Conservation (phyloP, 1,284 basidiomycete genomes). For the Moniliella sp. region DNA sequence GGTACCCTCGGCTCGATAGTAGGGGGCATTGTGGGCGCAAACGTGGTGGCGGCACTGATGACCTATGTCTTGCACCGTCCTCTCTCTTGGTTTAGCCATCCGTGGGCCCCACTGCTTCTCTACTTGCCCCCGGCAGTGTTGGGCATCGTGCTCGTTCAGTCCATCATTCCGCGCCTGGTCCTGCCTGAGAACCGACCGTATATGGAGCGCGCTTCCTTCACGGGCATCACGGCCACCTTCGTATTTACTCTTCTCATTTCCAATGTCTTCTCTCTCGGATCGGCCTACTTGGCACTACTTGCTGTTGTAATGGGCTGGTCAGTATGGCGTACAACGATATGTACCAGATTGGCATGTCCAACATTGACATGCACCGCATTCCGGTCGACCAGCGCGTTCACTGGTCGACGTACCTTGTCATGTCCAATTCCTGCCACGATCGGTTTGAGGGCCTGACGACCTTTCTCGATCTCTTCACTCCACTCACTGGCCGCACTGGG, state of each 20-base stretch:
- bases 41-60: constrained; percentile 55
- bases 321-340: constrained; percentile 19
- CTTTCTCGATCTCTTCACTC: constrained; percentile 61
- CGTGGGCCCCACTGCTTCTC: constrained; percentile 50
- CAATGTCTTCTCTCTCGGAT: constrained; percentile 49
- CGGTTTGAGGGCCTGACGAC: constrained; percentile 47
- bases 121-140: constrained; percentile 50
- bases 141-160: constrained; percentile 44
- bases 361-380: constrained; percentile 12
- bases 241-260: constrained; percentile 27
- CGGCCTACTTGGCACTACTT: constrained; percentile 48
- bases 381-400: constrained; percentile 20
- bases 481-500: constrained; percentile 46
- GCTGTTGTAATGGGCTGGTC: constrained; percentile 39
- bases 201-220: constrained; percentile 20
- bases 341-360: constrained; percentile 11
- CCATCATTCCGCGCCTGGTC: constrained; percentile 44
- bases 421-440: no score
- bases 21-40: constrained; percentile 43
- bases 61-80: constrained; percentile 43
- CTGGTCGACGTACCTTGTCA: constrained; percentile 15
- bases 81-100: constrained; percentile 38
- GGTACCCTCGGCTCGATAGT: neutral
- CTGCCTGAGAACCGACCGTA: constrained; percentile 14
- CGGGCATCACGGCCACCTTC: constrained; percentile 1